Evolutionary conservation across 1,284 basidiomycete genomes (phyloP).

Genomic region (Fomes fomentarius): DNA sequence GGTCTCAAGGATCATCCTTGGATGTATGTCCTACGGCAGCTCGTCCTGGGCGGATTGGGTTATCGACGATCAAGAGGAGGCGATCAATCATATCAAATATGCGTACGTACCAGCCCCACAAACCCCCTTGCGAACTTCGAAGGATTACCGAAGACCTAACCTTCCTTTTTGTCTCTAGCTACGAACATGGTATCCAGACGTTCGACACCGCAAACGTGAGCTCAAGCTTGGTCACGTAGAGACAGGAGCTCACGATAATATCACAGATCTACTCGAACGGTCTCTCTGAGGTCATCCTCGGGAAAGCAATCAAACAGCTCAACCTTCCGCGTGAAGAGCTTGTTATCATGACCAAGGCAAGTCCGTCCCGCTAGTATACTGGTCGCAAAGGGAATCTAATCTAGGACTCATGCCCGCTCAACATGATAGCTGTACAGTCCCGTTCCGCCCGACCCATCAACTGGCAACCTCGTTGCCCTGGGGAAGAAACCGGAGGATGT

Average conservation of each 20-base stretch:
- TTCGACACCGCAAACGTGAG: conserved; percentile 53
- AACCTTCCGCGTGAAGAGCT: conserved; percentile 75
- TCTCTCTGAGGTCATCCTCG: conserved; percentile 73
- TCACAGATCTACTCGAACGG: conserved; percentile 49
- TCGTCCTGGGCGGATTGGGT: conserved; percentile 34
- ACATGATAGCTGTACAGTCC: conserved; percentile 9
- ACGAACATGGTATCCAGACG: conserved; percentile 49
- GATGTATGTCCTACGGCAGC: conserved; percentile 47
- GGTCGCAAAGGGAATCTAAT: no score
- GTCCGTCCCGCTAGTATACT: no score
- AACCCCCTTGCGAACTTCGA: conserved; percentile 26
- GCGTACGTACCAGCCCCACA: conserved; percentile 30
- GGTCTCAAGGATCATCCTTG: conserved; percentile 46
- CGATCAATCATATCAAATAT: conserved; percentile 40
- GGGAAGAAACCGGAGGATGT: conserved; percentile 15
- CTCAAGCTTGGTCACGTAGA: not conserved
- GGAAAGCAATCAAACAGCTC: conserved; percentile 77
- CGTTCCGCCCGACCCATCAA: conserved; percentile 40
- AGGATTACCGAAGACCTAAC: no score
- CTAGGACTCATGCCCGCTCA: no score
- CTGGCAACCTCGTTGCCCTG: not conserved
- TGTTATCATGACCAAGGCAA: conserved; percentile 78
- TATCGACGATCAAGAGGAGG: no score
- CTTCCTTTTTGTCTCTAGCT: no score
- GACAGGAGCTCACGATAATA: no score